Conservation (phyloP, 1,284 basidiomycete species). For the Malassezia brasiliensis region DNA sequence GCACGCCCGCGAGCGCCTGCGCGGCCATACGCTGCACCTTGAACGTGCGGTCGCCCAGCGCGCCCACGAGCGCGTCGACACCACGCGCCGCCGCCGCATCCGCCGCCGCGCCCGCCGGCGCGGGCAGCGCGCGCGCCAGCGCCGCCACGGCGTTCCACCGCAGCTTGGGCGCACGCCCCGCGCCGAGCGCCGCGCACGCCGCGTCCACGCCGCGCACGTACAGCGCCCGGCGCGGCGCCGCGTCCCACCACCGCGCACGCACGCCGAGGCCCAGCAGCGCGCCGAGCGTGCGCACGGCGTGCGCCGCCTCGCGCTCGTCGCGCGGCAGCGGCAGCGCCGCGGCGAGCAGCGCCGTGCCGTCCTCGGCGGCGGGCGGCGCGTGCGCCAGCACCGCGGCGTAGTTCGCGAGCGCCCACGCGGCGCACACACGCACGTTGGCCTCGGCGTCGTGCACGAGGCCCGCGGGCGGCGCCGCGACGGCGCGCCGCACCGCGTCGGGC, state of each 20-base stretch:
- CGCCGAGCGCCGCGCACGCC: not conserved
- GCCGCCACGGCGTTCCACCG: slow-evolving; percentile 15
- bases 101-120: not conserved
- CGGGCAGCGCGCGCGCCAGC: not conserved
- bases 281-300: slow-evolving; percentile 9
- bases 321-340: not conserved
- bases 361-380: not conserved
- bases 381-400: not conserved
- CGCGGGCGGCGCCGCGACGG: too few relatives aligned
- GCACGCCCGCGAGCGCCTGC: slow-evolving; percentile 8
- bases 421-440: not conserved
- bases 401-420: slow-evolving; percentile 15
- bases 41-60: slow-evolving; percentile 9
- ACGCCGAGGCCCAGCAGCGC: not conserved
- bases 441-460: slow-evolving; percentile 5
- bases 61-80: not conserved
- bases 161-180: slow-evolving; percentile 5
- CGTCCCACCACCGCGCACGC: not conserved
- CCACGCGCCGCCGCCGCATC: not conserved
- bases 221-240: not conserved
- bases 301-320: slow-evolving; percentile 11
- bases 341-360: not conserved
- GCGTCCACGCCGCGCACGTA: not conserved
- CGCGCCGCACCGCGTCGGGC: not conserved
- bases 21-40: slow-evolving; percentile 14